Conservation (phyloP, 1,139 yeast genomes). For the Hanseniaspora uvarum region DNA sequence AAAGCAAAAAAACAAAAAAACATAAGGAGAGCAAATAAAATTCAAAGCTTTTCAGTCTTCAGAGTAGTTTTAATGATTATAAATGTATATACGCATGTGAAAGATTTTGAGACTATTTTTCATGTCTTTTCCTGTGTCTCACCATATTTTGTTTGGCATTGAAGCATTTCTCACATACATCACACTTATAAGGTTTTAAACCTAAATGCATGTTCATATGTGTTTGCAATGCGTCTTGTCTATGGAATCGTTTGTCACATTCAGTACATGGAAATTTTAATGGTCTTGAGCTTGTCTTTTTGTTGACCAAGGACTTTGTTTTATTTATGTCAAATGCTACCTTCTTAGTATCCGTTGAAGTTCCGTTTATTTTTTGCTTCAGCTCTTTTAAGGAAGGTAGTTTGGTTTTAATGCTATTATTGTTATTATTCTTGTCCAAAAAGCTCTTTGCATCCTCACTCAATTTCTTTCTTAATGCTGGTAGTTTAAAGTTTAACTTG, state of each 20-base stretch:
- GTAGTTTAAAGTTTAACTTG: not conserved
- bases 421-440: too few relatives aligned
- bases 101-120: too few relatives aligned
- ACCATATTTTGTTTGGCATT: constrained; percentile 25
- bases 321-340: not conserved
- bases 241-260: constrained; percentile 60
- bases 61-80: too few relatives aligned
- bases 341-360: not conserved
- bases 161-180: constrained; percentile 65
- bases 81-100: too few relatives aligned
- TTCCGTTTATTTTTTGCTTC: not conserved
- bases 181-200: constrained; percentile 67
- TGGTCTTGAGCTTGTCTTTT: not conserved
- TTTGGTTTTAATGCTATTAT: not conserved
- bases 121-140: constrained; percentile 11
- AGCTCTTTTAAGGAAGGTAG: constrained; percentile 1
- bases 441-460: not conserved
- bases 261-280: constrained; percentile 50
- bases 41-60: too few relatives aligned
- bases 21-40: too few relatives aligned
- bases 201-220: constrained; percentile 71
- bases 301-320: not conserved
- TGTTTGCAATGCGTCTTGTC: constrained; percentile 65
- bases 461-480: not conserved
- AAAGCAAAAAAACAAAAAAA: too few relatives aligned